phyloP scores from a whole-genome alignment of 768 basidiomycete genomes.

The Mycena belliarum region DNA sequence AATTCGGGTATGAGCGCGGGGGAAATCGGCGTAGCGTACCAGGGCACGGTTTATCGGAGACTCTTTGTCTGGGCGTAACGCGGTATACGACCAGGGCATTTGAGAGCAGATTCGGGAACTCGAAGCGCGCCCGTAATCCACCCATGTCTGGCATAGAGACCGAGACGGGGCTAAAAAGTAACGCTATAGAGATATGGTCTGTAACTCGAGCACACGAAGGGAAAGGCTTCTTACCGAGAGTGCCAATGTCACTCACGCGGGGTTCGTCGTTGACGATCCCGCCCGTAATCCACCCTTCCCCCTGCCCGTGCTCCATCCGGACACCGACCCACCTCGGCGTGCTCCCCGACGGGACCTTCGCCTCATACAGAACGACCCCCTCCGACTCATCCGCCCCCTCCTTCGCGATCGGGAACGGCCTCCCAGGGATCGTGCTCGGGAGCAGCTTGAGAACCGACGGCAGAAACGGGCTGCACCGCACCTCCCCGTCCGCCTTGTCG shows the following conservation, averaged over 20 bases:
- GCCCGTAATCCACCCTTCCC: conserved; percentile 63
- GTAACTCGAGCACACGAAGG: conserved; percentile 5
- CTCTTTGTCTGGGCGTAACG: conserved; percentile 36
- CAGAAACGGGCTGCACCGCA: conserved; percentile 39
- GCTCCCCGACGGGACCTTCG: conserved; percentile 32
- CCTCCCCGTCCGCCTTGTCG: conserved; percentile 6
- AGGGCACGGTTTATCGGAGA: conserved; percentile 31
- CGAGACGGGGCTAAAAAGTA: conserved; percentile 37
- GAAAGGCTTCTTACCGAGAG: conserved; percentile 43
- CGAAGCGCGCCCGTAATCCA: conserved; percentile 44
- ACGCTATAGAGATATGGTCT: conserved; percentile 32
- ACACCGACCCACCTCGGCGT: conserved; percentile 51
- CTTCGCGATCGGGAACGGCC: conserved; percentile 62
- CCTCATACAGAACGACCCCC: conserved; percentile 67
- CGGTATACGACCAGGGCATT: conserved; percentile 69
- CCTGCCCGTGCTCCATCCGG: conserved; percentile 48
- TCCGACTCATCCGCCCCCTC: conserved; percentile 78
- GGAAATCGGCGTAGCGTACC: conserved; percentile 29
- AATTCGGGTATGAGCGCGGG: background rate
- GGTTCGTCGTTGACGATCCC: conserved; percentile 42
- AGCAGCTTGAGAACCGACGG: conserved; percentile 60
- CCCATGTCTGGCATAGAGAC: conserved; percentile 34
- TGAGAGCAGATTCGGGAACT: conserved; percentile 57
- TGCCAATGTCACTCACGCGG: conserved; percentile 34
- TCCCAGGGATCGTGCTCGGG: conserved; percentile 56